A percentile compares a stretch with the other conserved stretches of the same genome.
Evolutionary conservation across 2,329 filamentous ascomycete species (phyloP).

Genomic region (Epichloe aotearoae): DNA sequence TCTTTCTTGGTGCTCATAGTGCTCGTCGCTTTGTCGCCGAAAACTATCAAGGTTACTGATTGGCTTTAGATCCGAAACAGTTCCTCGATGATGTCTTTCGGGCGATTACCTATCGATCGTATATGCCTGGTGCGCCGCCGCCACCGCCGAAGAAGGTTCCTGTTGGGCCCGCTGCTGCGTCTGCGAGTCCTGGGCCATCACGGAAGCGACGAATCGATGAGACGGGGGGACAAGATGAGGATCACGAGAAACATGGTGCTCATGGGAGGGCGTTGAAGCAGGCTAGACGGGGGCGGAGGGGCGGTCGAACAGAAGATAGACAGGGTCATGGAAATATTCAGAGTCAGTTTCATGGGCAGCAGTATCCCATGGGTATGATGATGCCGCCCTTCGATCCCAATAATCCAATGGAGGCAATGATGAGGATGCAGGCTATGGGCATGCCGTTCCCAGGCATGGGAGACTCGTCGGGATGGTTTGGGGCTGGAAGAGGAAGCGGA

Average conservation of each 20-base stretch:
- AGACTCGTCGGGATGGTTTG: slow-evolving; percentile 17
- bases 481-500: slow-evolving; percentile 5
- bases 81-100: slow-evolving; percentile 63
- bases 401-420: slow-evolving; percentile 47
- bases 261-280: slow-evolving; percentile 41
- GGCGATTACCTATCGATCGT: slow-evolving; percentile 48
- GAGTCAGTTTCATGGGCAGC: slow-evolving; percentile 7
- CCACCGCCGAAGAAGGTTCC: background rate
- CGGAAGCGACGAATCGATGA: slow-evolving; percentile 26
- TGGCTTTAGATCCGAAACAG: slow-evolving; percentile 19
- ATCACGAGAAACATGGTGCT: background rate
- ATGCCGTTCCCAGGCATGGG: slow-evolving; percentile 28
- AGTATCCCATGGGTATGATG: slow-evolving; percentile 3
- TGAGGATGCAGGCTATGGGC: slow-evolving; percentile 47
- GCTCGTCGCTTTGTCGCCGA: background rate
- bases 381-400: slow-evolving; percentile 40
- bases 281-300: slow-evolving; percentile 37
- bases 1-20: background rate
- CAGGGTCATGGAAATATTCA: background rate
- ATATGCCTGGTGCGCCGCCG: slow-evolving; percentile 40
- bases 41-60: background rate
- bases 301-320: slow-evolving; percentile 14
- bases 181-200: slow-evolving; percentile 7
- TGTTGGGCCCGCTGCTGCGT: background rate
- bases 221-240: slow-evolving; percentile 6